phyloP scores from a whole-genome alignment of 2,329 filamentous ascomycete species.

The Tympanopsis confertula region DNA sequence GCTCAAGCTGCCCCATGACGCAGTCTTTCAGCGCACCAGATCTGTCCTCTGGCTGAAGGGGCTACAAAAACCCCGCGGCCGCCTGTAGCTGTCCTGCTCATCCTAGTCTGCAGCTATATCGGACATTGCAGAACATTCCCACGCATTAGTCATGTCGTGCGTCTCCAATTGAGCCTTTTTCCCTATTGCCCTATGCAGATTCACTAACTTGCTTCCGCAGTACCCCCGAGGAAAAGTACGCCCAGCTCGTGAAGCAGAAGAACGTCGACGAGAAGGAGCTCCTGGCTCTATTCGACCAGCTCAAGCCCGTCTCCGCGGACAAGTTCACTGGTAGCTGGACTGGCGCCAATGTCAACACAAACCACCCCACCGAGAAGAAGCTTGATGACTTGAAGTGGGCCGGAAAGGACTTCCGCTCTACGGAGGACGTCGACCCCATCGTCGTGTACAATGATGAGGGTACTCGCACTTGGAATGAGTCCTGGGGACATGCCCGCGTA shows the following conservation, averaged over 20 bases:
- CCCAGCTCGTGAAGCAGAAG: background rate
- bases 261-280: background rate
- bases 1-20: too few species aligned
- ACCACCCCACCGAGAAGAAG: constrained; percentile 10
- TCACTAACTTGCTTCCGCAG: too few species aligned
- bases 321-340: constrained; percentile 15
- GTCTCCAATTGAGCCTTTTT: too few species aligned
- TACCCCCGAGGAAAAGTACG: background rate
- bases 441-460: constrained; percentile 9
- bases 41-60: too few species aligned
- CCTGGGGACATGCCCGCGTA: constrained; percentile 6
- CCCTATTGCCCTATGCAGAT: too few species aligned
- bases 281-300: constrained; percentile 6
- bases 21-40: too few species aligned
- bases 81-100: too few species aligned
- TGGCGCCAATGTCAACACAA: constrained; percentile 13
- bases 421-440: constrained; percentile 17
- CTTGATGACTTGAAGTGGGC: constrained; percentile 14
- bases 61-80: too few species aligned
- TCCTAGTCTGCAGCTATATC: too few species aligned
- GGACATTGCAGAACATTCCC: too few species aligned
- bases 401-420: constrained; percentile 14
- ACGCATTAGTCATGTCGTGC: too few species aligned
- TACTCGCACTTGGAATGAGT: constrained; percentile 3
- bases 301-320: constrained; percentile 11